These are phyloP conservation scores for Cryphonectria parasitica DNA, from an alignment of 2,329 filamentous ascomycete genomes.

Conservation along the genomic window DNA sequence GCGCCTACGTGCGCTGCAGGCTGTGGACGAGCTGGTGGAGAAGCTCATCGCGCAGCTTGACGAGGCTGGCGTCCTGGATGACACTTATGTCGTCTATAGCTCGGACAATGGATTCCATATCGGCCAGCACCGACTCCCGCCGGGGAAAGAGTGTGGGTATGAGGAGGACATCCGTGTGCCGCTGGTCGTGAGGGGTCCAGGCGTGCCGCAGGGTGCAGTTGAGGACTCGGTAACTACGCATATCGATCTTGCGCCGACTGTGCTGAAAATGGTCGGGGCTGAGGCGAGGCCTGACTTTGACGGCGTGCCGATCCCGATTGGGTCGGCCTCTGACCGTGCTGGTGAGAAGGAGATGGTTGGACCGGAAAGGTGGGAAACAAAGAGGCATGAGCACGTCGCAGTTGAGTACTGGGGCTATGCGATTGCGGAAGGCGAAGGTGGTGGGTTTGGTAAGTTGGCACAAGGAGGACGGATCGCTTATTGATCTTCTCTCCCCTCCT, in stretches of 20 bases:
- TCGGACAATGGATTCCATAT: conserved; percentile 65
- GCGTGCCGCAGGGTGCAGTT: conserved; percentile 47
- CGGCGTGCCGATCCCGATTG: conserved; percentile 51
- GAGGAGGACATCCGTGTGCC: conserved; percentile 65
- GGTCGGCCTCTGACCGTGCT: background rate
- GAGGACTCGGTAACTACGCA: conserved; percentile 60
- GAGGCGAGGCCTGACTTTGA: conserved; percentile 56
- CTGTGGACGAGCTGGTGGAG: conserved; percentile 59
- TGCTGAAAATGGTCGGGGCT: conserved; percentile 51
- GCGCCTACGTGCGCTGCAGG: conserved; percentile 56
- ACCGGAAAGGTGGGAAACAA: conserved; percentile 5
- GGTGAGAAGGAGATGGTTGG: background rate
- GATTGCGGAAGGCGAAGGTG: conserved; percentile 37
- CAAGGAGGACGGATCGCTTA: background rate
- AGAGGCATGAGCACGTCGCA: conserved; percentile 51
- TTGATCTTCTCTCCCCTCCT: background rate
- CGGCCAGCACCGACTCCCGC: conserved; percentile 60
- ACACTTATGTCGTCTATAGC: conserved; percentile 62
- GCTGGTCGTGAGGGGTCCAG: conserved; percentile 63
- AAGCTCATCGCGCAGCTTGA: conserved; percentile 49
- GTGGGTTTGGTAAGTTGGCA: conserved; percentile 19
- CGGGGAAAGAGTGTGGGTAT: conserved; percentile 61
- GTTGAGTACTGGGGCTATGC: conserved; percentile 52
- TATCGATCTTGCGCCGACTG: conserved; percentile 65
- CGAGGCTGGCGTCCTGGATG: conserved; percentile 61